These are phyloP conservation scores for Pholiota adiposa DNA, from an alignment of 1,284 basidiomycete species.

Conservation along the genomic window DNA sequence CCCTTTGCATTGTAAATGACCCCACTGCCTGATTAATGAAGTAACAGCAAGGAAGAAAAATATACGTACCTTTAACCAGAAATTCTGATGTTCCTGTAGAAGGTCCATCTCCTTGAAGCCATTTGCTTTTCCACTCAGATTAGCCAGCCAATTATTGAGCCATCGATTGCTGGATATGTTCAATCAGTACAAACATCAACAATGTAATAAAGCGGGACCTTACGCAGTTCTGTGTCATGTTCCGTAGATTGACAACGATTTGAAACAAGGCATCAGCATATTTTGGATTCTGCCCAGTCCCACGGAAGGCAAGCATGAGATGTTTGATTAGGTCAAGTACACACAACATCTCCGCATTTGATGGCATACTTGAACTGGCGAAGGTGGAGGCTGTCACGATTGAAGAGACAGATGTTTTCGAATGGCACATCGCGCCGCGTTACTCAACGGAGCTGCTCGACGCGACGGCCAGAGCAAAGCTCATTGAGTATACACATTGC, in stretches of 20 bases:
- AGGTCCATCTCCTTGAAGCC: slow-evolving; percentile 22
- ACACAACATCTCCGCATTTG: slow-evolving; percentile 33
- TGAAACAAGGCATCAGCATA: slow-evolving; percentile 34
- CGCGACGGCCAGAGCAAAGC: slow-evolving; percentile 14
- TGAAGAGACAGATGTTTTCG: slow-evolving; percentile 32
- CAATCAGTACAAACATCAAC: neutral
- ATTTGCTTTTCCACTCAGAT: slow-evolving; percentile 10
- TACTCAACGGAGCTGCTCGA: neutral
- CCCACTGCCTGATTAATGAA: neutral
- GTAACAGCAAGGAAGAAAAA: neutral
- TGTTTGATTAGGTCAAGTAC: slow-evolving; percentile 26
- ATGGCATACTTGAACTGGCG: slow-evolving; percentile 25
- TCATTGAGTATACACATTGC: slow-evolving; percentile 3
- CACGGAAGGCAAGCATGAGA: slow-evolving; percentile 32
- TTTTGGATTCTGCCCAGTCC: slow-evolving; percentile 30
- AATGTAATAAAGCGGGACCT: neutral
- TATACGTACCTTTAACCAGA: slow-evolving; percentile 20
- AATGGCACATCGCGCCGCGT: slow-evolving; percentile 22
- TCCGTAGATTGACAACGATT: slow-evolving; percentile 14
- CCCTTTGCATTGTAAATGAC: slow-evolving; percentile 21
- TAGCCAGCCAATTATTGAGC: slow-evolving; percentile 21
- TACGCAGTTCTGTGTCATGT: slow-evolving; percentile 16
- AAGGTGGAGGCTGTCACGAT: slow-evolving; percentile 29
- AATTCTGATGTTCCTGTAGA: slow-evolving; percentile 21
- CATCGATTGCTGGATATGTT: slow-evolving; percentile 11